Conservation (phyloP, 2,329 filamentous ascomycete genomes). For the Talaromyces sp. region DNA sequence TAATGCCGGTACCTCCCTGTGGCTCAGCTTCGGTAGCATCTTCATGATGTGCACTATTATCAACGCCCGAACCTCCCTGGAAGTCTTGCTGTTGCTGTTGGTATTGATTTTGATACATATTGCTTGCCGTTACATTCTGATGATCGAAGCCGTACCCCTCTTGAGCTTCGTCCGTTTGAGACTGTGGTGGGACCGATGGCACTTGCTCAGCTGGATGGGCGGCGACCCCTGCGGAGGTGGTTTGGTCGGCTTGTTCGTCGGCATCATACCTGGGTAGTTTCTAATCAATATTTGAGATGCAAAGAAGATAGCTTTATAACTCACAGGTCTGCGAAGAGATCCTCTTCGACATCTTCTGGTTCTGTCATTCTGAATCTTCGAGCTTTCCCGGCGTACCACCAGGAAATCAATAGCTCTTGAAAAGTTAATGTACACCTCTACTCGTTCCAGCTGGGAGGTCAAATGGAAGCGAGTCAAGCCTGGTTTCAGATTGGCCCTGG, state of each 20-base stretch:
- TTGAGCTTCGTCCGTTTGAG: slow-evolving; percentile 4
- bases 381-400: neutral
- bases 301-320: slow-evolving; percentile 26
- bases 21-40: slow-evolving; percentile 20
- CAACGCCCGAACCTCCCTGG: slow-evolving; percentile 18
- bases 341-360: slow-evolving; percentile 77
- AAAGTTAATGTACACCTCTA: neutral
- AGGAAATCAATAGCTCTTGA: neutral
- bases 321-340: slow-evolving; percentile 93
- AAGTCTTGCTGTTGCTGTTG: slow-evolving; percentile 25
- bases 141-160: neutral
- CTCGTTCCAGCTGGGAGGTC: neutral
- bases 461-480: neutral
- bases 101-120: slow-evolving; percentile 29
- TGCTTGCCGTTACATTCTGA: slow-evolving; percentile 20
- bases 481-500: neutral
- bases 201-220: slow-evolving; percentile 32
- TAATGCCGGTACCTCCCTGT: slow-evolving; percentile 50
- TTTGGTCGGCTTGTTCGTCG: slow-evolving; percentile 46
- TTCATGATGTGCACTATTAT: slow-evolving; percentile 19
- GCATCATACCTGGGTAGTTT: slow-evolving; percentile 56
- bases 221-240: slow-evolving; percentile 26
- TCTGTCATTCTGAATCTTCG: slow-evolving; percentile 61
- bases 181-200: slow-evolving; percentile 19
- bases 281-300: slow-evolving; percentile 10